Evolutionary conservation across 148 eudicot genomes (phyloP), one percentile per base, ranked within the genome.

Genomic region (Silene latifolia): DNA sequence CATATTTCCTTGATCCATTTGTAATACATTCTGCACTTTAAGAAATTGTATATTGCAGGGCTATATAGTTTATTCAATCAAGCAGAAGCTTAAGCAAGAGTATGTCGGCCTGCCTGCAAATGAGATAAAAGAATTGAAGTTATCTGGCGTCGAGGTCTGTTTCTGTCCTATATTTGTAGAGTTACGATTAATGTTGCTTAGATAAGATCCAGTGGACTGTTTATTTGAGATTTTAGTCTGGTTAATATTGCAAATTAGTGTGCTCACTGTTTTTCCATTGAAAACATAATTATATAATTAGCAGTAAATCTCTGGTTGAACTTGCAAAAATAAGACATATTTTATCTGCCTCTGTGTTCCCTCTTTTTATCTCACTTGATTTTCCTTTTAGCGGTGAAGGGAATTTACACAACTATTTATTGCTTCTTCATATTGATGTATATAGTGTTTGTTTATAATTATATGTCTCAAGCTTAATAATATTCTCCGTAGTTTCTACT

Each of bases 71-170:
- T 94, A 91, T 85, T 86, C 93, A 24, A 79, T 85, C 27, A 90
- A 73, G 74, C 87, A 91, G 69, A 94, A 94, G 86, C 97, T 92
- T 65, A 94, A 90, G 87, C 86, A 81, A 75, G 90, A 92, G 81
- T 94, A 90, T 77, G n/a, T 82, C 76, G 97, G 98, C 56, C 88
- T 88, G 44, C 79, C 97, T 32, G 89, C 86, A 25, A 83, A 83
- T 72, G 92, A 94, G 80, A 86, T 94, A 47, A 90, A 90, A 82
- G 84, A 81, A 18, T 85, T 94, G 86, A 94, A 79, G 88, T 74
- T 76, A 58, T 87, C 93, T 76, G 97, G 97, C 80, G 89, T 85
- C 67, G 88, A 94, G 97, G 98, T 94, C 62, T 54, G 89, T 51
- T 39, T 79, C 68, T 9, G 18, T 32, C n/a, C 72, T 74, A 42